Percentiles rank a stretch among this genome's conserved stretches.
phyloP scores from a whole-genome alignment of 169 alveolate species.

The Eimeria necatrix region DNA sequence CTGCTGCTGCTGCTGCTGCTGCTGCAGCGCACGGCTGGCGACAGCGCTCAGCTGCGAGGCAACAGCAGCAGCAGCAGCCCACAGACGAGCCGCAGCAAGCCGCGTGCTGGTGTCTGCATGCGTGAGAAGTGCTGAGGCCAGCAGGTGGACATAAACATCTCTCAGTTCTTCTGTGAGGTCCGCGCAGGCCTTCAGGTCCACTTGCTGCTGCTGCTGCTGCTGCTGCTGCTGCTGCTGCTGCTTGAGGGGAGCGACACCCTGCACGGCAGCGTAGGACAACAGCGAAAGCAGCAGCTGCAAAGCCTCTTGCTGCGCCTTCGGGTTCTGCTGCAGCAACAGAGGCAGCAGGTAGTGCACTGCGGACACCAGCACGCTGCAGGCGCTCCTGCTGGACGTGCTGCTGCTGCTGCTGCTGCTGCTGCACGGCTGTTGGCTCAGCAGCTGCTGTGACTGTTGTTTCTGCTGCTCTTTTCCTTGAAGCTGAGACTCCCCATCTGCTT shows the following conservation, averaged over 20 bases:
- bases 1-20: conserved; percentile 51
- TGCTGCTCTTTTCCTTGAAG: not conserved
- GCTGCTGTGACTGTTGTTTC: not conserved
- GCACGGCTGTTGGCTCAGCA: not conserved
- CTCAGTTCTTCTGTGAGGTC: conserved; percentile 40
- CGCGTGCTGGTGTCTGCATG: not conserved
- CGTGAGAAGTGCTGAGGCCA: conserved; percentile 42
- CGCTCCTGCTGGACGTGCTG: conserved; percentile 9
- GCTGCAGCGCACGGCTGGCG: conserved; percentile 41
- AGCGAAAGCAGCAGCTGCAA: conserved; percentile 55
- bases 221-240: conserved; percentile 20
- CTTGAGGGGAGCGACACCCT: not conserved
- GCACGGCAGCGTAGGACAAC: not conserved
- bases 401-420: conserved; percentile 51
- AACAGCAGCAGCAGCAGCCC: conserved; percentile 58
- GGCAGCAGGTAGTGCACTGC: conserved; percentile 48
- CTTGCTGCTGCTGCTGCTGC: conserved; percentile 65
- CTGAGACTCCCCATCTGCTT: not conserved
- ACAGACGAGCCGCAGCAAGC: conserved; percentile 21
- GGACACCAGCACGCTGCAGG: conserved; percentile 23
- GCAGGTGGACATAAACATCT: conserved; percentile 63
- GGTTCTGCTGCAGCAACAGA: conserved; percentile 58
- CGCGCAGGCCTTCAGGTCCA: conserved; percentile 27
- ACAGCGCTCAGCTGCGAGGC: conserved; percentile 12
- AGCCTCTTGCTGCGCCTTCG: conserved; percentile 35